Evolutionary conservation across 2,329 filamentous ascomycete species (phyloP).

Genomic region (Nothopassalora personata): DNA sequence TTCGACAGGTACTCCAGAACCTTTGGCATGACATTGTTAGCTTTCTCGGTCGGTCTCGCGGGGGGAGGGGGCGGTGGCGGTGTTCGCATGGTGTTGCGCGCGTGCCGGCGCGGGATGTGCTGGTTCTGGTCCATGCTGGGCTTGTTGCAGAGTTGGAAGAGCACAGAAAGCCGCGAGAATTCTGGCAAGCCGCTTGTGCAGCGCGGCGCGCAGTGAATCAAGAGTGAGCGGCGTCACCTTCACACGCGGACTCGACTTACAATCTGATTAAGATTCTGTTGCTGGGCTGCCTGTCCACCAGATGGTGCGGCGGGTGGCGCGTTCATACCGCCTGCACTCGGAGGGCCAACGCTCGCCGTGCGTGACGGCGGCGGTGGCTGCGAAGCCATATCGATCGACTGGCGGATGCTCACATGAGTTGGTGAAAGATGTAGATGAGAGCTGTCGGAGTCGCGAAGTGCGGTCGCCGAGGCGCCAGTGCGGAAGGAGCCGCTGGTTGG

Average conservation of each 20-base stretch:
- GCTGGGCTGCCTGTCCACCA: conserved; percentile 27
- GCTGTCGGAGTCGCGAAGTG: neutral
- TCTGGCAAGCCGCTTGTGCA: neutral
- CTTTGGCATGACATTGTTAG: conserved; percentile 37
- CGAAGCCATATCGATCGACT: conserved; percentile 29
- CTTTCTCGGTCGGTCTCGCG: neutral
- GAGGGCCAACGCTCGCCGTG: conserved; percentile 33
- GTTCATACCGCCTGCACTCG: conserved; percentile 36
- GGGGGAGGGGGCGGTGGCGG: neutral
- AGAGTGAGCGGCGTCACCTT: neutral
- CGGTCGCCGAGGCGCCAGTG: neutral
- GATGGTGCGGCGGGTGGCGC: conserved; percentile 45
- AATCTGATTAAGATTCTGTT: conserved; percentile 80
- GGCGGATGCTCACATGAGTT: neutral
- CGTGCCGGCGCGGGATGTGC: neutral
- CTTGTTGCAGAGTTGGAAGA: neutral
- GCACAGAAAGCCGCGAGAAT: neutral
- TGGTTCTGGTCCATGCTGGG: neutral
- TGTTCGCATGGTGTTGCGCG: neutral
- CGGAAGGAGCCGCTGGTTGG: neutral
- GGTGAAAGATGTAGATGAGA: neutral
- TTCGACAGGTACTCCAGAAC: conserved; percentile 94
- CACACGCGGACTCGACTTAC: conserved; percentile 52
- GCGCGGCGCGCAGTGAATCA: neutral
- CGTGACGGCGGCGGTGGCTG: conserved; percentile 33